A percentile compares a stretch with the other conserved stretches of the same genome.
phyloP scores from a whole-genome alignment of 2,329 filamentous ascomycete genomes.

The Dothistroma septosporum region DNA sequence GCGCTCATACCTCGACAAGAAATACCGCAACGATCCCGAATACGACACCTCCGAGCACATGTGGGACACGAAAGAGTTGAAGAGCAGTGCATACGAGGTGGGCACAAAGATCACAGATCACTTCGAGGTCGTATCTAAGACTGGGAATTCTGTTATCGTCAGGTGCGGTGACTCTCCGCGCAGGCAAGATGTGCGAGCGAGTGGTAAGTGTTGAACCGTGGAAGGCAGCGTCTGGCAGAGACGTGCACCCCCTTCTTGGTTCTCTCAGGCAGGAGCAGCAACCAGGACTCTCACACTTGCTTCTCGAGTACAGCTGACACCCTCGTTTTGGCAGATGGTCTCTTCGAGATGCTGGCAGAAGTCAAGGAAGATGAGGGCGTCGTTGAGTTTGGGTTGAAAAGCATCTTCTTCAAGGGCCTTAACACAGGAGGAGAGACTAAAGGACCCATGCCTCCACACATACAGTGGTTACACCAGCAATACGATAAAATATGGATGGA shows the following conservation, averaged over 20 bases:
- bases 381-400: slow-evolving; percentile 63
- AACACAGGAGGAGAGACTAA: slow-evolving; percentile 31
- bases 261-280: too few species aligned
- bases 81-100: slow-evolving; percentile 54
- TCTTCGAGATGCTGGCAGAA: slow-evolving; percentile 61
- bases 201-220: slow-evolving; percentile 17
- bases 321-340: slow-evolving; percentile 47
- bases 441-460: slow-evolving; percentile 44
- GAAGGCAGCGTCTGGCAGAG: too few species aligned
- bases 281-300: too few species aligned
- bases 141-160: slow-evolving; percentile 56
- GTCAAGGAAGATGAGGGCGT: slow-evolving; percentile 57
- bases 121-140: slow-evolving; percentile 67
- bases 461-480: slow-evolving; percentile 51
- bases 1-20: slow-evolving; percentile 55
- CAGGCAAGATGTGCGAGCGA: slow-evolving; percentile 52
- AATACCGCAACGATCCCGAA: slow-evolving; percentile 49
- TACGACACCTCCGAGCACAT: slow-evolving; percentile 55
- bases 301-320: too few species aligned
- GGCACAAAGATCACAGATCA: slow-evolving; percentile 64
- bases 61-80: slow-evolving; percentile 56
- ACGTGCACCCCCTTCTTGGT: too few species aligned
- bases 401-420: slow-evolving; percentile 56
- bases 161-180: slow-evolving; percentile 64
- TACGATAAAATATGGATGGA: slow-evolving; percentile 57